Base-by-base conservation (phyloP, 371 early-diverging fungal genomes). In the Mucor racemosus region DNA sequence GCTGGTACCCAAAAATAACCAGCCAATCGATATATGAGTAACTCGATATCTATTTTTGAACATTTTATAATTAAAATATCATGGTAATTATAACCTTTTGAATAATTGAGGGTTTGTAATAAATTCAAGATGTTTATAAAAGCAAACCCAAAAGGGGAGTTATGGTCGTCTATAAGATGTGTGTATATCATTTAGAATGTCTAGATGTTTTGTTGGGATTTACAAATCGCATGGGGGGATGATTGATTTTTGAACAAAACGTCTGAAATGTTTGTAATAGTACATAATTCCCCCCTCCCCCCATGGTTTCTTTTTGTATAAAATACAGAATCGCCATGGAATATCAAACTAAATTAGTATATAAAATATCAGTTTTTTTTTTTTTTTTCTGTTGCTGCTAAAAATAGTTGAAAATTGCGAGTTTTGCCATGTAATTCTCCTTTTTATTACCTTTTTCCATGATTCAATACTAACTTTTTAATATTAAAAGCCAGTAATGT, bases 41-140 rank as follows among this genome's bases (percentile, higher is more conserved):
- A 14, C 53, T 53, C 53, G 53, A 53, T 31, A 53, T 53, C 53
- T 53, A 53, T 53, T 53, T 53, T 53, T 31, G 53, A 53, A 53
- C 53, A 53, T 53, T 21, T 53, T 53, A 13, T 53, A 53, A 31
- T 53, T 53, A 46, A 46, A 46, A 44, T 17, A 44, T 50, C 53
- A 53, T 21, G 31, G 31, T 53, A 0, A 46, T 46, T 13, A 31
- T 53, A 38, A 38, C 38, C 38, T 4, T 7, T 38, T 38, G 4
- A 38, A 38, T 38, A 3, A 3, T 38, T 38, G 38, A 7, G 38
- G 38, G 4, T 38, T 38, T 38, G 38, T 38, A 38, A 53, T 13
- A 31, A 19, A 31, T 53, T 31, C 53, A 13, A 53, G 53, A 31
- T 26, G 31, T 53, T 11, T 19, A 53, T 19, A 53, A 53, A 11